Conservation (phyloP, 371 early-diverging fungal species). For the Haplosporangium sp. region DNA sequence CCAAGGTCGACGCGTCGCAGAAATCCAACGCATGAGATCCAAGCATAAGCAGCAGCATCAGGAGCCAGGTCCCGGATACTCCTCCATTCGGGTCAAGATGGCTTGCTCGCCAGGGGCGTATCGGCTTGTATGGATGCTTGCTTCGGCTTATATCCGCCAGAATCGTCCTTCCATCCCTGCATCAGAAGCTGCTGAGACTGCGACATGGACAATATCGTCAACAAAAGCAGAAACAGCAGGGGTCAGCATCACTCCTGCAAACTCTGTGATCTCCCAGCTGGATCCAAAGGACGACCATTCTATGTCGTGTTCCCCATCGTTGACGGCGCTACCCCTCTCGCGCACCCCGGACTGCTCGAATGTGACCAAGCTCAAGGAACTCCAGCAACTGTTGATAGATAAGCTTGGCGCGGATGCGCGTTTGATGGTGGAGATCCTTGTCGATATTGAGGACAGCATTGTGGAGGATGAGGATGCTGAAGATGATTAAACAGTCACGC, state of each 20-base stretch:
- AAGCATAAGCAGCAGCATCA: not conserved
- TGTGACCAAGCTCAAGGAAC: constrained; percentile 5
- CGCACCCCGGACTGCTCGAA: constrained; percentile 3
- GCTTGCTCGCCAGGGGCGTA: constrained; percentile 49
- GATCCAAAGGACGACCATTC: too few relatives aligned
- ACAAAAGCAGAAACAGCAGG: not conserved
- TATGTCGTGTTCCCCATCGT: not conserved
- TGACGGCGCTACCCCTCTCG: not conserved
- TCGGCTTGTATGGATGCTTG: constrained; percentile 42
- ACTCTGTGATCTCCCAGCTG: too few relatives aligned
- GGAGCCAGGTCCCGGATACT: not conserved
- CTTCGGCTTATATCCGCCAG: constrained; percentile 28
- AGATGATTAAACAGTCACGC: not conserved
- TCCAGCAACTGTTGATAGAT: constrained; percentile 10
- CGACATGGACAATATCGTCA: not conserved
- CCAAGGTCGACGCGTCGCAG: constrained; percentile 19
- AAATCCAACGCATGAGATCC: not conserved
- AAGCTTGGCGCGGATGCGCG: constrained; percentile 20
- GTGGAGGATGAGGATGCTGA: not conserved
- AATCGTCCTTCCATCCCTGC: not conserved
- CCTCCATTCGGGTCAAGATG: constrained; percentile 26
- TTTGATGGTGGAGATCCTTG: constrained; percentile 34
- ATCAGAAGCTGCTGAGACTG: not conserved
- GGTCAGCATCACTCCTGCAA: not conserved
- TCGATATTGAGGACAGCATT: constrained; percentile 14